Conservation (phyloP, 345 rosid genomes). For the Boechera divaricarpa region DNA sequence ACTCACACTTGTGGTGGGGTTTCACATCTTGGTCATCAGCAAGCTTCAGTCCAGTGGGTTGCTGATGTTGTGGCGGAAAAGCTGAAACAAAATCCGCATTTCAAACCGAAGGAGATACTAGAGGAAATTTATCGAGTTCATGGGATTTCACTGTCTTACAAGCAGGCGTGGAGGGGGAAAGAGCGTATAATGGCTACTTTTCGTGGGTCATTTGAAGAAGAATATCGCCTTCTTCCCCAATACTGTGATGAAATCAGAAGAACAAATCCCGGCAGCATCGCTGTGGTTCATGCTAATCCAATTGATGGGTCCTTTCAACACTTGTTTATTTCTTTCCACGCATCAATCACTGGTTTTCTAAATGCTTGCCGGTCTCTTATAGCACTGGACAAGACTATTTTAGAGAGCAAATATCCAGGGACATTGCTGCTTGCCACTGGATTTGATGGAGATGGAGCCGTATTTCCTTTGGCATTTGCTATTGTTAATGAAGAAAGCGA, state of each 20-base stretch:
- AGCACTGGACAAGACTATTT: slow-evolving; percentile 68
- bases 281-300: slow-evolving; percentile 67
- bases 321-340: slow-evolving; percentile 79
- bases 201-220: slow-evolving; percentile 92
- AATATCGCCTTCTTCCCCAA: slow-evolving; percentile 81
- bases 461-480: slow-evolving; percentile 83
- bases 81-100: slow-evolving; percentile 75
- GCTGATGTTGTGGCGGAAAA: slow-evolving; percentile 78
- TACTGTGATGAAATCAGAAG: slow-evolving; percentile 79
- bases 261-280: slow-evolving; percentile 81
- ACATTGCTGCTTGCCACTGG: slow-evolving; percentile 84
- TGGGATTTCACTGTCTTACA: slow-evolving; percentile 84
- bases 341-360: slow-evolving; percentile 82
- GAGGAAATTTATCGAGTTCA: slow-evolving; percentile 89
- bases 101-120: slow-evolving; percentile 83
- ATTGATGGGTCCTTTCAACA: slow-evolving; percentile 70
- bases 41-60: slow-evolving; percentile 96
- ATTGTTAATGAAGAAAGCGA: slow-evolving; percentile 81
- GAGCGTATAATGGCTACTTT: slow-evolving; percentile 81
- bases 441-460: slow-evolving; percentile 87
- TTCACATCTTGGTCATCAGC: slow-evolving; percentile 90
- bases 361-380: slow-evolving; percentile 86
- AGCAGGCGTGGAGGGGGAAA: slow-evolving; percentile 98
- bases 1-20: slow-evolving; percentile 83
- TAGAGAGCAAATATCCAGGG: slow-evolving; percentile 82